A percentile compares a stretch with the other conserved stretches of the same genome.
Conservation (phyloP, 345 rosid species). For the Crucihimalaya himalaica region DNA sequence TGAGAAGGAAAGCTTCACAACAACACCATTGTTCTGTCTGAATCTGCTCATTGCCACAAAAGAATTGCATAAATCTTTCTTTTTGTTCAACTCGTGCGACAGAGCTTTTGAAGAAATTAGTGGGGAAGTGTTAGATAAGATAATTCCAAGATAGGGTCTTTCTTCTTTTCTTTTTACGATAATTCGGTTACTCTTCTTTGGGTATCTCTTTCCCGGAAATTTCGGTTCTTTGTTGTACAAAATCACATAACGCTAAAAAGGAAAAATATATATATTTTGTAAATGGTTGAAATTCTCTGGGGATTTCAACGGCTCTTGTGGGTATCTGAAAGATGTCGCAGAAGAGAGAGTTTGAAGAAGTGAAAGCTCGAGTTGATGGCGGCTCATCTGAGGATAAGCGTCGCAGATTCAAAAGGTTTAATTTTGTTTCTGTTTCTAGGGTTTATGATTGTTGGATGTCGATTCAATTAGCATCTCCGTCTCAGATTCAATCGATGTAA, state of each 20-base stretch:
- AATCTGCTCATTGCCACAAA: constrained; percentile 25
- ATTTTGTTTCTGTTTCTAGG: neutral
- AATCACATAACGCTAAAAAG: neutral
- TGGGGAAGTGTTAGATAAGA: neutral
- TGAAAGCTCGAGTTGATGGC: constrained; percentile 56
- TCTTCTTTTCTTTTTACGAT: neutral
- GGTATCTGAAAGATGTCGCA: constrained; percentile 64
- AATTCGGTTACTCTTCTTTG: constrained; percentile 28
- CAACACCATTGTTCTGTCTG: constrained; percentile 37
- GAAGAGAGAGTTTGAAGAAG: constrained; percentile 82
- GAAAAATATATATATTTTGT: neutral
- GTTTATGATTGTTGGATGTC: neutral
- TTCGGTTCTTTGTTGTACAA: constrained; percentile 9
- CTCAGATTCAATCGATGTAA: neutral
- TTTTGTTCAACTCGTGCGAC: neutral
- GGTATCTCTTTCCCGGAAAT: neutral
- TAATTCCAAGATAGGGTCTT: constrained; percentile 40
- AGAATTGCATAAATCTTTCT: neutral
- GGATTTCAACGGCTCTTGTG: constrained; percentile 30
- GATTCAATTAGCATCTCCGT: neutral
- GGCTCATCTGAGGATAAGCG: constrained; percentile 67
- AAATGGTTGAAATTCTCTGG: constrained; percentile 36
- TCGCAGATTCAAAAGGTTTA: constrained; percentile 65
- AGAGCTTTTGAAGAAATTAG: neutral
- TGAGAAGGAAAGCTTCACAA: constrained; percentile 21